Evolutionary conservation across 495 filamentous ascomycete species (phyloP).

Genomic region (Darksidea phi): DNA sequence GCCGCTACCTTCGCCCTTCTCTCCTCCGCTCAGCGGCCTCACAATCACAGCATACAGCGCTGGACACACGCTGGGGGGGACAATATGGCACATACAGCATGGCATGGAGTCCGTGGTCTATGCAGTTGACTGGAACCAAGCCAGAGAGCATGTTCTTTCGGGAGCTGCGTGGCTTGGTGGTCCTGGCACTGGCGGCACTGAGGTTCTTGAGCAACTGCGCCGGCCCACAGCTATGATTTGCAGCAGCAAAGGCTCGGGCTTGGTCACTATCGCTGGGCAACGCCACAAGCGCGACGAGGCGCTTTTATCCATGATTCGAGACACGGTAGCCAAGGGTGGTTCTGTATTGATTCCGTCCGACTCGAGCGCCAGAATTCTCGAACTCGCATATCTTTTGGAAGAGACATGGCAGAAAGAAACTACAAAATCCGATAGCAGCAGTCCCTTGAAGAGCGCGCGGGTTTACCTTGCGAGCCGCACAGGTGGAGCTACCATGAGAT

Average conservation of each 20-base stretch:
- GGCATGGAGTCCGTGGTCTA: conserved; percentile 96
- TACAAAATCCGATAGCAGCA: conserved; percentile 41
- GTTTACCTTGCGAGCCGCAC: conserved; percentile 82
- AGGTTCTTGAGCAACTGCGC: conserved; percentile 87
- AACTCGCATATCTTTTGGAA: conserved; percentile 88
- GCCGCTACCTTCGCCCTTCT: conserved; percentile 79
- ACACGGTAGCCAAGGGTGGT: conserved; percentile 74
- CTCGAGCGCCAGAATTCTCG: conserved; percentile 89
- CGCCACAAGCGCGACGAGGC: conserved; percentile 80
- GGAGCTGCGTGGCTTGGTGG: conserved; percentile 92
- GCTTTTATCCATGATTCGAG: conserved; percentile 75
- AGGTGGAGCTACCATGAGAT: conserved; percentile 76
- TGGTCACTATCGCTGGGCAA: conserved; percentile 65
- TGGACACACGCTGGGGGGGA: conserved; percentile 91
- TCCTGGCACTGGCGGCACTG: conserved; percentile 74
- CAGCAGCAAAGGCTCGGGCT: conserved; percentile 76
- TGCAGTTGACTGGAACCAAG: conserved; percentile 96
- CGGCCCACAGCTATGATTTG: conserved; percentile 93
- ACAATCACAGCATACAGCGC: conserved; percentile 96
- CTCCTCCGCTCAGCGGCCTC: conserved; percentile 83
- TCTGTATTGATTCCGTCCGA: conserved; percentile 95
- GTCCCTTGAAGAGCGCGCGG: conserved; percentile 62
- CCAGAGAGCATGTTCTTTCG: conserved; percentile 84
- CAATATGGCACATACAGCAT: conserved; percentile 98
- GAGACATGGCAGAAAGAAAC: conserved; percentile 73